Evolutionary conservation across 2,329 filamentous ascomycete species (phyloP).

Genomic region (Aquanectria penicillioides): DNA sequence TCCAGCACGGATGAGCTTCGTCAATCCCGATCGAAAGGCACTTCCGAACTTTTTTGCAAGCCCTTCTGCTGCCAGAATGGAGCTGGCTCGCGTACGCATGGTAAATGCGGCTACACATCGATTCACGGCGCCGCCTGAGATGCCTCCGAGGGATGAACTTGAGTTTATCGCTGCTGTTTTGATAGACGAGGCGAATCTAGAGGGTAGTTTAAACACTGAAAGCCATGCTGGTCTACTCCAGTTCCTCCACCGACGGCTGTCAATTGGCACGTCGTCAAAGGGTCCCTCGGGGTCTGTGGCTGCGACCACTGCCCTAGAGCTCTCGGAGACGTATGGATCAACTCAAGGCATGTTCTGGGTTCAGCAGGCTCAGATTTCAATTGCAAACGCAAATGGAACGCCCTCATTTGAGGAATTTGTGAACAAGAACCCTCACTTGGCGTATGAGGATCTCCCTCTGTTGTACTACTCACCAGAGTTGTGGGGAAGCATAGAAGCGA

Average conservation of each 20-base stretch:
- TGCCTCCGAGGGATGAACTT: slow-evolving; percentile 31
- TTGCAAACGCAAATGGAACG: background rate
- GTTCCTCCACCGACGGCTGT: slow-evolving; percentile 15
- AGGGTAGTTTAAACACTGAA: slow-evolving; percentile 23
- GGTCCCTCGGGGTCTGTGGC: slow-evolving; percentile 14
- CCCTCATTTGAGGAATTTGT: slow-evolving; percentile 37
- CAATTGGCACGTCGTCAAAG: background rate
- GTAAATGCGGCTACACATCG: slow-evolving; percentile 26
- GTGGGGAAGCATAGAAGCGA: slow-evolving; percentile 41
- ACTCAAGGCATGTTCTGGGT: slow-evolving; percentile 45
- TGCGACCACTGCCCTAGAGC: slow-evolving; percentile 27
- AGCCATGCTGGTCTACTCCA: slow-evolving; percentile 34
- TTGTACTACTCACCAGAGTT: slow-evolving; percentile 42
- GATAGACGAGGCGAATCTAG: slow-evolving; percentile 32
- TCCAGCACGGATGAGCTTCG: slow-evolving; percentile 39
- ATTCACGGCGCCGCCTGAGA: background rate
- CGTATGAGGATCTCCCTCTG: slow-evolving; percentile 40
- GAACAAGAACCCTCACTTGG: slow-evolving; percentile 27
- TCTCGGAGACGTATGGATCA: slow-evolving; percentile 25
- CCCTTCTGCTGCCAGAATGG: slow-evolving; percentile 26
- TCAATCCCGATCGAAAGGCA: slow-evolving; percentile 40
- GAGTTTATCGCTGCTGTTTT: slow-evolving; percentile 34
- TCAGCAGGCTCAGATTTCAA: slow-evolving; percentile 33
- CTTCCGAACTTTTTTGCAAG: slow-evolving; percentile 39
- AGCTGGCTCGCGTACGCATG: slow-evolving; percentile 32